Percentiles rank a stretch among this genome's conserved stretches.
These are phyloP conservation scores for Penicillium alfredii DNA, from an alignment of 495 filamentous ascomycete species.

Conservation along the genomic window DNA sequence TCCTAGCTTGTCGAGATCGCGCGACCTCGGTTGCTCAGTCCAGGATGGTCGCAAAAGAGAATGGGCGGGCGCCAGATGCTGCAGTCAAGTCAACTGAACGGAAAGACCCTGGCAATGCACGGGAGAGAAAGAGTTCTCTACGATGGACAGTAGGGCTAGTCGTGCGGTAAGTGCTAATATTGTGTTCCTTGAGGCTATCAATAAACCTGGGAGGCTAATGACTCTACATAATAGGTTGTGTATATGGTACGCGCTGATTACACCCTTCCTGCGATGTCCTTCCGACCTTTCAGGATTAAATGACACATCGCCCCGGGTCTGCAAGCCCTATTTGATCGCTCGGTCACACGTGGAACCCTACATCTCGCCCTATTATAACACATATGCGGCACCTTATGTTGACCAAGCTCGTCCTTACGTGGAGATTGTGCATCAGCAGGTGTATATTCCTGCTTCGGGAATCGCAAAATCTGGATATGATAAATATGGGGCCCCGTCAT, in stretches of 20 bases:
- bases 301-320: constrained; percentile 68
- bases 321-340: constrained; percentile 72
- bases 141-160: constrained; percentile 51
- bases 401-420: constrained; percentile 72
- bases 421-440: constrained; percentile 53
- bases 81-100: constrained; percentile 10
- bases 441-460: constrained; percentile 60
- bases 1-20: not conserved
- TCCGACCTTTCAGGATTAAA: constrained; percentile 57
- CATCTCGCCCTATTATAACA: constrained; percentile 78
- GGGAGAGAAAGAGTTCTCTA: constrained; percentile 30
- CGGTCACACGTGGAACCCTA: constrained; percentile 67
- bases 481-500: constrained; percentile 71
- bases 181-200: no score
- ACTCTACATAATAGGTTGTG: constrained; percentile 54
- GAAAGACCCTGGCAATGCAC: constrained; percentile 9
- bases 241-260: constrained; percentile 81
- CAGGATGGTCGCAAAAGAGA: constrained; percentile 24
- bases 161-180: constrained; percentile 53
- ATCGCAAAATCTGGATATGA: constrained; percentile 58
- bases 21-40: constrained; percentile 9
- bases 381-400: constrained; percentile 77
- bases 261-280: constrained; percentile 78
- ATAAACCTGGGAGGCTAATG: no score
- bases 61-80: constrained; percentile 24